Base-by-base conservation (phyloP, 2,329 filamentous ascomycete genomes). In the Aspergillus terreus region DNA sequence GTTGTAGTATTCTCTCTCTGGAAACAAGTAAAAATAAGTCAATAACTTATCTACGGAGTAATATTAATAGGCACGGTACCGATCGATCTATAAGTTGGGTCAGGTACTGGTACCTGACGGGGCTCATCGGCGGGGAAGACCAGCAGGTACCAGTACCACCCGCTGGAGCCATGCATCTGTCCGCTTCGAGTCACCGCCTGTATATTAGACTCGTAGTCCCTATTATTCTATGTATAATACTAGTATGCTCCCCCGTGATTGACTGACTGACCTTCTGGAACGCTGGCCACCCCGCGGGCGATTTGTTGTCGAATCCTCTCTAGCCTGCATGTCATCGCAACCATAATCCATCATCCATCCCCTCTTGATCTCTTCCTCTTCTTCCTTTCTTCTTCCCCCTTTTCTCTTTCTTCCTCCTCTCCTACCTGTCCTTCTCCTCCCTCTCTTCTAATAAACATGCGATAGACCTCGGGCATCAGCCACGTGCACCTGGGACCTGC, bases 391-490 rank as follows among this genome's bases (percentile, higher is more conserved):
- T 42, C 19, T 4, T 21, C 17, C 19, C 17, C 44, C 36, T 30
- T 35, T 30, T 23, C 32, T 35, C 35, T 36, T 43, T 41, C 15
- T 44, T 35, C 23, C 30, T 47, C n/a, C 47, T 53, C 48, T 47
- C 47, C 46, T 47, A 44, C 36, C 36, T 15, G 27, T 49, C 44
- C 44, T 48, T 47, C 58, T 59, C 47, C 55, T 50, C 53, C 52
- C 51, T 55, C 57, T 46, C 44, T 47, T 38, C 33, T 46, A 42
- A 9, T 38, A 71, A 67, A 55, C 67, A 73, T 74, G 71, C 69
- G 66, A 71, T 74, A 73, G 64, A 63, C 55, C 53, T 23, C 23
- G 23, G 23, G 23, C 23, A 23, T 4, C 23, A 23, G 23, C 23
- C 23, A 23, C 23, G 23, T 23, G 23, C 23, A 23, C 6, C 23